Percentiles rank a stretch among this genome's conserved stretches.
These are phyloP conservation scores for Dimargaris cristalligena DNA, from an alignment of 192 early-diverging fungal genomes.

Conservation along the genomic window DNA sequence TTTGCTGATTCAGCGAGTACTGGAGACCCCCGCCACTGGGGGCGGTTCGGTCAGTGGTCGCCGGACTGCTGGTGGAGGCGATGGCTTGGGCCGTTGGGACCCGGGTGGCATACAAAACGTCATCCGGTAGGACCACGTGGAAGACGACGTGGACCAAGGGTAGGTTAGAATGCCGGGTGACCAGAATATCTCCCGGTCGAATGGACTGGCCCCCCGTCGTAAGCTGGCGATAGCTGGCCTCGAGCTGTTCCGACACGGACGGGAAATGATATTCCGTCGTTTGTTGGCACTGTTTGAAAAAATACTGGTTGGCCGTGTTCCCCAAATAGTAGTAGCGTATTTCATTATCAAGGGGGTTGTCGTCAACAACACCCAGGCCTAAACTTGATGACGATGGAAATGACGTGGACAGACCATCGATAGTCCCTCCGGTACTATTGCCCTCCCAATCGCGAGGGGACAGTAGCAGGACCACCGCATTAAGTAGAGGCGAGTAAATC, in stretches of 20 bases:
- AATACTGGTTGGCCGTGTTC: constrained; percentile 12
- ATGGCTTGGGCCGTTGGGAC: neutral
- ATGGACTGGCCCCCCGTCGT: constrained; percentile 15
- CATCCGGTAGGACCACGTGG: constrained; percentile 45
- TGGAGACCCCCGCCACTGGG: too few species aligned
- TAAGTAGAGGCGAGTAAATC: neutral
- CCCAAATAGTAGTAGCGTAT: neutral
- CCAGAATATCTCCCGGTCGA: constrained; percentile 43
- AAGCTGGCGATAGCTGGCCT: constrained; percentile 33
- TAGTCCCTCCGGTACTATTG: neutral
- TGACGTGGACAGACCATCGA: too few species aligned
- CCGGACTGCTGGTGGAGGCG: too few species aligned
- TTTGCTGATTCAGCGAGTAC: constrained; percentile 4
- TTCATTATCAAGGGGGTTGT: too few species aligned
- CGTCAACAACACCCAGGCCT: too few species aligned
- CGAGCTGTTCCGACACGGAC: constrained; percentile 42
- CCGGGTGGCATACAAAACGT: neutral
- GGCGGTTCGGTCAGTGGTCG: too few species aligned
- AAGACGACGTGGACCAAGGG: constrained; percentile 55
- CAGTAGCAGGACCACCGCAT: constrained; percentile 3
- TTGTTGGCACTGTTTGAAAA: constrained; percentile 42
- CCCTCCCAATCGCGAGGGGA: neutral
- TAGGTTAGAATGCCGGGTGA: constrained; percentile 60
- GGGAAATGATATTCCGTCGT: constrained; percentile 68
- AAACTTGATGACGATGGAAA: too few species aligned